Evolutionary conservation across 2,329 filamentous ascomycete species (phyloP).

Genomic region (Intubia oerlemansii): DNA sequence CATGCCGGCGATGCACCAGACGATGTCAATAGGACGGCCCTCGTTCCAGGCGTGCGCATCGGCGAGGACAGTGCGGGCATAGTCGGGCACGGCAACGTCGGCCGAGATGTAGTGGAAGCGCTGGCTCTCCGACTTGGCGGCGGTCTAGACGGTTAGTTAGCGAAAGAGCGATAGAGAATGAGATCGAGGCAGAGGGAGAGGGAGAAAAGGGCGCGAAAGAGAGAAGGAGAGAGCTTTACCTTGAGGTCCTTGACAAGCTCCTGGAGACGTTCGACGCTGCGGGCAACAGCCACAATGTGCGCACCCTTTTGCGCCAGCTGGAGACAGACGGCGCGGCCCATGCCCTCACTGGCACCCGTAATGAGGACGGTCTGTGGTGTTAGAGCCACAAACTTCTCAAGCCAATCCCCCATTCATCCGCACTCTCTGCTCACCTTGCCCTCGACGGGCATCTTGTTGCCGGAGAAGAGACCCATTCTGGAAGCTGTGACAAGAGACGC

Average conservation of each 20-base stretch:
- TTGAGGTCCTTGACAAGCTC: conserved; percentile 43
- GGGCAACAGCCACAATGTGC: conserved; percentile 67
- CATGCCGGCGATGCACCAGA: conserved; percentile 76
- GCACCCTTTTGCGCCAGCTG: conserved; percentile 68
- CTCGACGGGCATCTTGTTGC: conserved; percentile 65
- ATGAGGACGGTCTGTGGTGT: conserved; percentile 59
- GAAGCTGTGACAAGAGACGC: conserved; percentile 13
- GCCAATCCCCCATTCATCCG: too few species aligned
- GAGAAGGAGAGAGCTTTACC: too few species aligned
- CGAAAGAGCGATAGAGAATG: too few species aligned
- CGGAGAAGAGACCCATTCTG: conserved; percentile 47
- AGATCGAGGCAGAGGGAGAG: too few species aligned
- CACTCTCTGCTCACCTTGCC: conserved; percentile 26
- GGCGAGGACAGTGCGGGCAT: conserved; percentile 46
- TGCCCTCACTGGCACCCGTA: conserved; percentile 82
- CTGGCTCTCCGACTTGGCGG: conserved; percentile 48
- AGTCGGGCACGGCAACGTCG: conserved; percentile 52
- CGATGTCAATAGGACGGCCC: conserved; percentile 51
- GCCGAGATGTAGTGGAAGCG: conserved; percentile 68
- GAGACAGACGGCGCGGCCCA: conserved; percentile 58
- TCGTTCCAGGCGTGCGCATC: conserved; percentile 66
- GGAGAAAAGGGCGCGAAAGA: too few species aligned
- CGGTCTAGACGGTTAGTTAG: conserved; percentile 21
- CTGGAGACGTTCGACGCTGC: conserved; percentile 54
- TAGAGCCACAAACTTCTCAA: too few species aligned